phyloP scores from a whole-genome alignment of 768 basidiomycete genomes.

The Fomitopsis pulvina region DNA sequence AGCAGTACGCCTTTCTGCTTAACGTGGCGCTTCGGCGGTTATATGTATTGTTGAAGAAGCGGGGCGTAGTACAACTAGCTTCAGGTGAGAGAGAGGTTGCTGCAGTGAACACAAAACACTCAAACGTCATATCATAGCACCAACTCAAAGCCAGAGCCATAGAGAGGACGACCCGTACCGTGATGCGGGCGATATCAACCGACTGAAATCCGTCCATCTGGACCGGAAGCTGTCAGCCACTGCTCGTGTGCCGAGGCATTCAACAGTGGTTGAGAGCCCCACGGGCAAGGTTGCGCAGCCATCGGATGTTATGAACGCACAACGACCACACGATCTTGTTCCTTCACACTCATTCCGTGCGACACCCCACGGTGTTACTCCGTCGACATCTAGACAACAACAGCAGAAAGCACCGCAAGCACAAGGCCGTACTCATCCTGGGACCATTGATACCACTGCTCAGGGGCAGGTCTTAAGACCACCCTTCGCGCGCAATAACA shows the following conservation, averaged over 20 bases:
- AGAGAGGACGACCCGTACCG: constrained; percentile 68
- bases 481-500: constrained; percentile 69
- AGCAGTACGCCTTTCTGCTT: constrained; percentile 95
- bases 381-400: constrained; percentile 9
- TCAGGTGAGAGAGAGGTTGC: constrained; percentile 48
- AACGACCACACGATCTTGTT: constrained; percentile 21
- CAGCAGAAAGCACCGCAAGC: constrained; percentile 18
- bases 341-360: constrained; percentile 12
- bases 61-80: constrained; percentile 82
- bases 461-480: constrained; percentile 56
- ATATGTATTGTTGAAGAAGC: constrained; percentile 80
- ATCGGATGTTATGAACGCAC: constrained; percentile 46
- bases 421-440: constrained; percentile 30
- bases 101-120: constrained; percentile 6
- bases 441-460: constrained; percentile 21
- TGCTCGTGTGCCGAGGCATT: constrained; percentile 85
- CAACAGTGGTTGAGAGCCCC: constrained; percentile 93
- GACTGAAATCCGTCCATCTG: constrained; percentile 90
- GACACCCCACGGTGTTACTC: constrained; percentile 20
- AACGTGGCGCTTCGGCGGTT: constrained; percentile 92
- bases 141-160: constrained; percentile 22
- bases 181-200: constrained; percentile 85
- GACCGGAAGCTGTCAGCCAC: constrained; percentile 95
- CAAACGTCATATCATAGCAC: constrained; percentile 12
- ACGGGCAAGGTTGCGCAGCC: constrained; percentile 80